phyloP scores from a whole-genome alignment of 192 early-diverging fungal genomes.

The Entomortierella lignicola region DNA sequence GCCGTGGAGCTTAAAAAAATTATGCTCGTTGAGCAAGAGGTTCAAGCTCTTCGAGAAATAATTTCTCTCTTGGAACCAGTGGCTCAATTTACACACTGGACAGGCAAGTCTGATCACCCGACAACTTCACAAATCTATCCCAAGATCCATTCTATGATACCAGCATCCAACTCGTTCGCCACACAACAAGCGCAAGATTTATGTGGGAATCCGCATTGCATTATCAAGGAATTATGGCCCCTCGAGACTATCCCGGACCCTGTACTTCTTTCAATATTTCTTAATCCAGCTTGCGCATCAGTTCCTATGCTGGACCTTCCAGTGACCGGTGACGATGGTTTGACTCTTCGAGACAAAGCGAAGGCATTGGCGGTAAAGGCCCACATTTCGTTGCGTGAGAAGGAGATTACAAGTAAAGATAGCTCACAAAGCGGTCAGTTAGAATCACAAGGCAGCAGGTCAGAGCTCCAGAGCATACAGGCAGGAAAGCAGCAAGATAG shows the following conservation, averaged over 20 bases:
- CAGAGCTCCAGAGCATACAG: too few relatives aligned
- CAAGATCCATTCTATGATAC: constrained; percentile 2
- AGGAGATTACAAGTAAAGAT: too few relatives aligned
- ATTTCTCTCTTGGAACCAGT: constrained; percentile 16
- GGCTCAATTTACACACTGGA: constrained; percentile 23
- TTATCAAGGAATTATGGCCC: constrained; percentile 18
- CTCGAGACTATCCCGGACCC: constrained; percentile 22
- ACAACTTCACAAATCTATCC: constrained; percentile 24
- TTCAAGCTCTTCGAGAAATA: constrained; percentile 12
- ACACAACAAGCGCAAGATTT: constrained; percentile 2
- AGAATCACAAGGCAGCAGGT: too few relatives aligned
- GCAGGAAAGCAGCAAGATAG: too few relatives aligned
- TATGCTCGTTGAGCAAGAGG: constrained; percentile 6
- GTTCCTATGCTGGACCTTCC: not conserved
- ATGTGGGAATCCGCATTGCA: not conserved
- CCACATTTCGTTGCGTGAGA: not conserved
- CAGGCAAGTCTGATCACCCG: not conserved
- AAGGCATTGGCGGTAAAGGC: not conserved
- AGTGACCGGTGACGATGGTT: not conserved
- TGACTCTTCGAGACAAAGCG: not conserved
- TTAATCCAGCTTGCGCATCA: constrained; percentile 20
- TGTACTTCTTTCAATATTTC: constrained; percentile 11
- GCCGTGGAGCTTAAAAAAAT: not conserved
- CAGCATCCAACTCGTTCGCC: not conserved
- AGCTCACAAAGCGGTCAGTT: too few relatives aligned